phyloP scores from a whole-genome alignment of 2,329 filamentous ascomycete species.

The Colletotrichum echinochloae region DNA sequence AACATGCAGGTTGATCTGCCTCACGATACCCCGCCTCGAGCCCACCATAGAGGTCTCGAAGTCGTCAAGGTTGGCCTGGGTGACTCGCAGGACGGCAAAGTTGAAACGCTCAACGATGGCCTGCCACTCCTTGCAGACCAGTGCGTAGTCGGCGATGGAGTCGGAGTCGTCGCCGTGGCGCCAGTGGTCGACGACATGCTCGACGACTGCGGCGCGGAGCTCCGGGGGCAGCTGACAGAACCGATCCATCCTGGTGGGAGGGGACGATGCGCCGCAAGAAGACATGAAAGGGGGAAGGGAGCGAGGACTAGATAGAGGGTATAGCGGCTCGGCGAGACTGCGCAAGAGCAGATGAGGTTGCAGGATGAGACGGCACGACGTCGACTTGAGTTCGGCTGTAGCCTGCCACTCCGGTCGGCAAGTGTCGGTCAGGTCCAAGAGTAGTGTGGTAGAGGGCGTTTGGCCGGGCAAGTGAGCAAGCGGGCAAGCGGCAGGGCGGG shows the following conservation, averaged over 20 bases:
- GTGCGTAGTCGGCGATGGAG: constrained; percentile 43
- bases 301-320: neutral
- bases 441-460: constrained; percentile 31
- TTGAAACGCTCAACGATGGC: constrained; percentile 44
- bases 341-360: constrained; percentile 29
- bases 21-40: constrained; percentile 42
- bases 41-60: constrained; percentile 43
- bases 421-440: constrained; percentile 38
- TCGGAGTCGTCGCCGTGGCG: constrained; percentile 36
- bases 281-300: constrained; percentile 3
- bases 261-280: constrained; percentile 26
- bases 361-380: constrained; percentile 39
- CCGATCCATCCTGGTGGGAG: constrained; percentile 28
- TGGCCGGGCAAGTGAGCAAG: constrained; percentile 15
- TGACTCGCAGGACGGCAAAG: constrained; percentile 43
- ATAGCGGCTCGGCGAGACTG: constrained; percentile 6
- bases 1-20: constrained; percentile 43
- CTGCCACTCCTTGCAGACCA: constrained; percentile 46
- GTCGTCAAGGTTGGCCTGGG: constrained; percentile 36
- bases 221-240: constrained; percentile 35
- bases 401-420: constrained; percentile 35
- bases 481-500: constrained; percentile 20
- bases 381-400: constrained; percentile 38
- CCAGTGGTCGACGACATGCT: constrained; percentile 42
- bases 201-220: constrained; percentile 38